Percentiles rank a stretch among this genome's conserved stretches.
Conservation (phyloP, 2,329 filamentous ascomycete species). For the Stagonosporopsis cucurbitacearum region DNA sequence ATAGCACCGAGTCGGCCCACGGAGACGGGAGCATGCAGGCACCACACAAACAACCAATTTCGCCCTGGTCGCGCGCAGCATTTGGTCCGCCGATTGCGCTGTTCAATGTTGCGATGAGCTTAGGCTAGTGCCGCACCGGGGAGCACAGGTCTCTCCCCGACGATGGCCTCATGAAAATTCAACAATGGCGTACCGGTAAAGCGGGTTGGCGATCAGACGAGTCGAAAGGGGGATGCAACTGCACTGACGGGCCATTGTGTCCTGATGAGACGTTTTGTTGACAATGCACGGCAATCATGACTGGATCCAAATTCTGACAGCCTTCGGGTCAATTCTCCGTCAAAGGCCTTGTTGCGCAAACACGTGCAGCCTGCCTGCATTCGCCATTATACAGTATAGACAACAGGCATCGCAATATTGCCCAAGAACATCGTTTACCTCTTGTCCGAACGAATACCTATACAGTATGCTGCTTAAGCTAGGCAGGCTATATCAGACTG, state of each 20-base stretch:
- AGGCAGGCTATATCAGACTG: too few relatives aligned
- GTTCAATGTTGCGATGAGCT: neutral
- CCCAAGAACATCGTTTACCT: neutral
- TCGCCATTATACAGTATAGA: neutral
- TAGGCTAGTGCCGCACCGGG: neutral
- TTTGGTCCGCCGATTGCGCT: neutral
- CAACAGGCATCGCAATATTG: conserved; percentile 5
- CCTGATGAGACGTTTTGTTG: conserved; percentile 7
- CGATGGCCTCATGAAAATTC: conserved; percentile 7
- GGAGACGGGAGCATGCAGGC: conserved; percentile 6
- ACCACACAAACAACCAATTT: conserved; percentile 2
- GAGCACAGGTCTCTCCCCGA: conserved; percentile 12
- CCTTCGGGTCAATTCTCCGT: neutral
- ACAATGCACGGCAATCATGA: neutral
- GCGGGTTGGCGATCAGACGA: conserved; percentile 8
- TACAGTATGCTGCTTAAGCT: too few relatives aligned
- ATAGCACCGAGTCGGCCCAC: conserved; percentile 5
- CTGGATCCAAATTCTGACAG: neutral
- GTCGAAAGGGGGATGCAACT: neutral
- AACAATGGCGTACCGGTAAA: conserved; percentile 7
- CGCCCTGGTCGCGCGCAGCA: conserved; percentile 3
- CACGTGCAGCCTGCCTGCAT: neutral
- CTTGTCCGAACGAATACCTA: too few relatives aligned
- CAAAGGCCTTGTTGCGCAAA: neutral
- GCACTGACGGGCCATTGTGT: neutral